Evolutionary conservation across 2,329 filamentous ascomycete species (phyloP), one percentile per base, ranked within the genome.

Genomic region (Claviceps pazoutovae): DNA sequence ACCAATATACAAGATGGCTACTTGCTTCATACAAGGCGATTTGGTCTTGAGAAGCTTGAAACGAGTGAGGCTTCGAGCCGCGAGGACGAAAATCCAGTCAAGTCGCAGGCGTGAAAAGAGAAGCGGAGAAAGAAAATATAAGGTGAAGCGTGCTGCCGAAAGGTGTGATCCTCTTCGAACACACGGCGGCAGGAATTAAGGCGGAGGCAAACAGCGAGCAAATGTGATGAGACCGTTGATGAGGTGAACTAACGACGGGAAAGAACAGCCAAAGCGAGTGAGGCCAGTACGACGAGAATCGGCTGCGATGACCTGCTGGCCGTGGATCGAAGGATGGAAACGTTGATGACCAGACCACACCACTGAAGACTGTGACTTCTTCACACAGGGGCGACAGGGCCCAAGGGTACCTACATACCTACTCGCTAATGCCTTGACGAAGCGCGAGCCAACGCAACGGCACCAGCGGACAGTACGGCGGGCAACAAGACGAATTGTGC

Each of bases 221-320:
- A 38, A 44, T 16, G 17, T 8, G 37, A 42, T 36, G 26, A 44
- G 5, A n/a, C 38, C 39, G 16, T 16, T 30, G 23, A 23, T 5
- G 19, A 51, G 49, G 49, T n/a, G 53, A 56, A 57, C 60, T 58
- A 73, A 67, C 64, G 69, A 72, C 59, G 55, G 66, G 60, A 60
- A 55, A 53, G 62, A 69, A 68, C 69, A 71, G 72, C 73, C 74
- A 73, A 69, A 81, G 72, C 78, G 78, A 82, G 71, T 76, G 79
- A 80, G 71, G 71, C 68, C 68, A 69, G 17, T 58, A 55, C 48
- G 55, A 50, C 26, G 55, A 57, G 19, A 37, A 52, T 14, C 52
- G 56, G 43, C 43, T 16, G n/a, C 23, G 13, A 46, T 3, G 19
- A 16, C 21, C 11, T 46, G 21, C n/a, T n/a, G 43, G 43, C 21